A percentile compares a stretch with the other conserved stretches of the same genome.
Conservation (phyloP, 768 basidiomycete genomes). For the Tulasnella sp. region DNA sequence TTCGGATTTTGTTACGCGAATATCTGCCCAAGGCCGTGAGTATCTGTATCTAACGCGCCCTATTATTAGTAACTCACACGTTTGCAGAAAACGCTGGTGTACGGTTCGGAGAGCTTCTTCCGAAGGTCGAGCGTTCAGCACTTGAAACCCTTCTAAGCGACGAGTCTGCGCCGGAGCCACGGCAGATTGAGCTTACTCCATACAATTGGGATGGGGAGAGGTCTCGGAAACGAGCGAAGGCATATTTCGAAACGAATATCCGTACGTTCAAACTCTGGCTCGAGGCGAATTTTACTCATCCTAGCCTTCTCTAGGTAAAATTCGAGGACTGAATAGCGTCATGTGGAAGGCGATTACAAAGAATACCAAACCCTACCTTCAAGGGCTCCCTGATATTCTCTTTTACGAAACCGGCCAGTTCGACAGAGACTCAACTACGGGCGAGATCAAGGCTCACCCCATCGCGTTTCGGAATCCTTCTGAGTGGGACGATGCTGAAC, state of each 20-base stretch:
- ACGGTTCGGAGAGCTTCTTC: neutral
- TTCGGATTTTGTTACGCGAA: no score
- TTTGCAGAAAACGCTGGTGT: no score
- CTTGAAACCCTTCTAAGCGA: neutral
- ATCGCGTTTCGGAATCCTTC: no score
- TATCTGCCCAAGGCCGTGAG: no score
- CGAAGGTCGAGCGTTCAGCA: neutral
- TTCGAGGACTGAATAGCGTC: neutral
- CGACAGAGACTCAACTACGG: neutral
- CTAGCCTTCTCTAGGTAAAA: neutral
- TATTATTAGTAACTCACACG: no score
- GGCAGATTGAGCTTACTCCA: neutral
- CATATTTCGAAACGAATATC: neutral
- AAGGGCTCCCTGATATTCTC: neutral
- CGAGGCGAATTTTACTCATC: no score
- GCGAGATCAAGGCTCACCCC: neutral
- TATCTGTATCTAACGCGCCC: no score
- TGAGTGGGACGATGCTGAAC: no score
- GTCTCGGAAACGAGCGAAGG: neutral
- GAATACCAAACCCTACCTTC: neutral
- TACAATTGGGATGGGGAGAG: neutral
- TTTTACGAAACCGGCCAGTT: neutral
- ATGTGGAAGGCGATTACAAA: neutral
- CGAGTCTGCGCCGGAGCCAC: neutral
- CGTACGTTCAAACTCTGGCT: neutral